Conservation (phyloP, 495 filamentous ascomycete species). For the Penicillium lagena region DNA sequence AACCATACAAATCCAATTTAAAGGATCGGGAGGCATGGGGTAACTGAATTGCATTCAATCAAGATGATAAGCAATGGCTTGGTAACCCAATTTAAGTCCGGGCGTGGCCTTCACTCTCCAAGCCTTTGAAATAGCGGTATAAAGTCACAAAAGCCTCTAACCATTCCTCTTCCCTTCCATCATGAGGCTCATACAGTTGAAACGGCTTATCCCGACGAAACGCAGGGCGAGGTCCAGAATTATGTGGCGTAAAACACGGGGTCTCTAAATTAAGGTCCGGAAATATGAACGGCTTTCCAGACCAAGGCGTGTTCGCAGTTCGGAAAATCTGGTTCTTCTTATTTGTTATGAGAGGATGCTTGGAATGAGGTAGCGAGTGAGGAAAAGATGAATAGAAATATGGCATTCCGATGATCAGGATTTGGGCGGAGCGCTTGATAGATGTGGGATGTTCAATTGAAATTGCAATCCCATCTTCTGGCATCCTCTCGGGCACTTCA, state of each 20-base stretch:
- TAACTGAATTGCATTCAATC: background rate
- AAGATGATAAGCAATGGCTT: background rate
- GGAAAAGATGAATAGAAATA: background rate
- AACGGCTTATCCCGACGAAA: background rate
- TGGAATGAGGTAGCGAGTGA: background rate
- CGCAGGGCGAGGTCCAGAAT: background rate
- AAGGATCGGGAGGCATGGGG: too few relatives aligned
- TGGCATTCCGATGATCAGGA: background rate
- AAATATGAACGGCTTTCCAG: constrained; percentile 1
- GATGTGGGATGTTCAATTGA: background rate
- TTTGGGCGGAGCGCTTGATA: background rate
- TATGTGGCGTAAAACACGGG: constrained; percentile 6
- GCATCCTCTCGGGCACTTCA: background rate
- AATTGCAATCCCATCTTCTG: background rate
- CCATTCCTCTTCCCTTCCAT: constrained; percentile 9
- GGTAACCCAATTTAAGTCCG: background rate
- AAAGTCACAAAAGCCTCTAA: constrained; percentile 6
- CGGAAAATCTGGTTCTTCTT: background rate
- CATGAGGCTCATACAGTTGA: constrained; percentile 1
- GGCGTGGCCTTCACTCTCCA: background rate
- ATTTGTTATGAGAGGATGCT: too few relatives aligned
- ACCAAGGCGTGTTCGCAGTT: constrained; percentile 5
- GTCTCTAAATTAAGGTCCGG: background rate
- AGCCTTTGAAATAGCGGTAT: background rate
- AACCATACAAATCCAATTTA: too few relatives aligned